Evolutionary conservation across 1,284 basidiomycete species (phyloP).

Genomic region (Trametes sp.): DNA sequence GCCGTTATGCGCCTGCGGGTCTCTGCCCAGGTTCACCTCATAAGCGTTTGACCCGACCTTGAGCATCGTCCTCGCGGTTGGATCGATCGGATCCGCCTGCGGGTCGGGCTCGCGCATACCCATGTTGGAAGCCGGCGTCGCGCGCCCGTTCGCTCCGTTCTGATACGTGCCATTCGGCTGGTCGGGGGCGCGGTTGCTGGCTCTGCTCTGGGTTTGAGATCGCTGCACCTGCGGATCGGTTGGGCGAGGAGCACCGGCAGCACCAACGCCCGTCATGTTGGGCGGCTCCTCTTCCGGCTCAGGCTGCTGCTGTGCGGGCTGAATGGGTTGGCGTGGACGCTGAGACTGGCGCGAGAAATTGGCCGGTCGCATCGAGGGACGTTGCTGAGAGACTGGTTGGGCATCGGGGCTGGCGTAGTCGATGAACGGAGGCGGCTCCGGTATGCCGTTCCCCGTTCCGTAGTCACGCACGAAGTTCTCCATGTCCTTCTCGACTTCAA

Average conservation of each 20-base stretch:
- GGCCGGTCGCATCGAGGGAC: slow-evolving; percentile 60
- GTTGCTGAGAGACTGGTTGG: slow-evolving; percentile 62
- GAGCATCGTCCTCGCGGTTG: slow-evolving; percentile 63
- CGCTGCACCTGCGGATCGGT: slow-evolving; percentile 39
- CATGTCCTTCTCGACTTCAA: slow-evolving; percentile 86
- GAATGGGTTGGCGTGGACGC: slow-evolving; percentile 48
- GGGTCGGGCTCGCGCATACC: slow-evolving; percentile 51
- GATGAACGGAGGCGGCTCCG: slow-evolving; percentile 84
- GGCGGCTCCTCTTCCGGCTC: slow-evolving; percentile 45
- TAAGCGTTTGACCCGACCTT: slow-evolving; percentile 73
- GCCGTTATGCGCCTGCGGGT: slow-evolving; percentile 51
- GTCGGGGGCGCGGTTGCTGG: slow-evolving; percentile 40
- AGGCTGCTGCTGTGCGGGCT: slow-evolving; percentile 48
- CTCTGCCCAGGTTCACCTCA: slow-evolving; percentile 67
- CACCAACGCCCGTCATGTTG: slow-evolving; percentile 75
- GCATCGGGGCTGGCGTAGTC: slow-evolving; percentile 76
- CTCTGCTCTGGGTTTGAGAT: slow-evolving; percentile 41
- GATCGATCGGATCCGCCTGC: slow-evolving; percentile 63
- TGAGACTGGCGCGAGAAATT: slow-evolving; percentile 66
- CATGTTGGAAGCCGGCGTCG: slow-evolving; percentile 22
- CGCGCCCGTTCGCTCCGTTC: slow-evolving; percentile 38
- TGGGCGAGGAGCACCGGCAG: slow-evolving; percentile 44
- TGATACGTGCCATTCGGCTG: slow-evolving; percentile 18
- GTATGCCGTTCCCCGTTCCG: slow-evolving; percentile 85
- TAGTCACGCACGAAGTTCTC: slow-evolving; percentile 86